These are phyloP conservation scores for Exidia glandulosa DNA, from an alignment of 768 basidiomycete species.

Conservation along the genomic window DNA sequence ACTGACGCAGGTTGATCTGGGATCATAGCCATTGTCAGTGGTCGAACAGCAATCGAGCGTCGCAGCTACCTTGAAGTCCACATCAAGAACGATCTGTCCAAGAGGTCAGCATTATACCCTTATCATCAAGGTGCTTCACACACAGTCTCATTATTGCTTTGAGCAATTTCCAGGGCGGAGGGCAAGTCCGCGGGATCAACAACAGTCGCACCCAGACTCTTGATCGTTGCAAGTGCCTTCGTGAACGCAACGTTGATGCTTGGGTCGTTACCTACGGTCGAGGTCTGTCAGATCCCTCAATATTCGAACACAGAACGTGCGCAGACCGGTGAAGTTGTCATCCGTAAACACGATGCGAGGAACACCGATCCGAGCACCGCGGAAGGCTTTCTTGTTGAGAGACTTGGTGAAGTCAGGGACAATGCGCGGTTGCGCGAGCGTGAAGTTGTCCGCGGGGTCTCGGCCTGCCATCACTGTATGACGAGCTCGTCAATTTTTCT, in stretches of 20 bases:
- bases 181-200: conserved; percentile 56
- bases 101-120: neutral
- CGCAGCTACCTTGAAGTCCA: conserved; percentile 44
- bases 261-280: conserved; percentile 13
- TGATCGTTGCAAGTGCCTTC: conserved; percentile 25
- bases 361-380: conserved; percentile 40
- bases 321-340: conserved; percentile 12
- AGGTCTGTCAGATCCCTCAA: neutral
- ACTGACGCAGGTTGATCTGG: conserved; percentile 44
- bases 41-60: neutral
- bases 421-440: conserved; percentile 30
- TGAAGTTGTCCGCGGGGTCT: conserved; percentile 32
- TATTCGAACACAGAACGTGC: neutral
- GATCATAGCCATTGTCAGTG: neutral
- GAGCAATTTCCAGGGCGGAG: conserved; percentile 41
- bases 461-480: conserved; percentile 28
- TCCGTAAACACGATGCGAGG: conserved; percentile 26
- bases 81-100: conserved; percentile 30
- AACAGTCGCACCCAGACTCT: conserved; percentile 34
- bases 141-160: conserved; percentile 32
- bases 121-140: neutral
- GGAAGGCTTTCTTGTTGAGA: conserved; percentile 34
- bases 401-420: conserved; percentile 50
- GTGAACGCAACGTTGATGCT: conserved; percentile 27
- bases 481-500: neutral